Evolutionary conservation across 257 asterid species (phyloP).

Genomic region (Linaria vulgaris): DNA sequence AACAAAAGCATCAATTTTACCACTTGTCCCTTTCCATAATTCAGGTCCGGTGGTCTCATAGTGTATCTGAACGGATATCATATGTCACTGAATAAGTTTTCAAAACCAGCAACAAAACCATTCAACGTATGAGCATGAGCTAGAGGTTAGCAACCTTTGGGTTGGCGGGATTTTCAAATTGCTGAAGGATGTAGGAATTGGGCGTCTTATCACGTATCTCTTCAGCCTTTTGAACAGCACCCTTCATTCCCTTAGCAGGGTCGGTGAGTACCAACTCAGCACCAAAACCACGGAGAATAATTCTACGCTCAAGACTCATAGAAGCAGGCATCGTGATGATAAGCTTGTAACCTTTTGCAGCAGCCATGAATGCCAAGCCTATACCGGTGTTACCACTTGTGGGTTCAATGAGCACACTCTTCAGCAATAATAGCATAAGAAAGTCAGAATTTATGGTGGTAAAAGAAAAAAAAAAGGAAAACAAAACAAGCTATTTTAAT

Average conservation of each 20-base stretch:
- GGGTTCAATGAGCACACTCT: conserved; percentile 42
- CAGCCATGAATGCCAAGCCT: conserved; percentile 45
- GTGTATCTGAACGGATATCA: conserved; percentile 48
- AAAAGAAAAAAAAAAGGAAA: background rate
- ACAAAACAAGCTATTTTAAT: background rate
- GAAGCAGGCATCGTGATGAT: conserved; percentile 44
- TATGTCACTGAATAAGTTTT: background rate
- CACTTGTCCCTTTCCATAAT: conserved; percentile 65
- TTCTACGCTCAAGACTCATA: conserved; percentile 46
- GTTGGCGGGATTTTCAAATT: conserved; percentile 53
- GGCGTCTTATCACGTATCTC: conserved; percentile 48
- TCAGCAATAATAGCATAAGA: conserved; percentile 19
- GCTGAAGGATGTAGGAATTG: conserved; percentile 48
- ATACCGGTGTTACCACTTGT: conserved; percentile 51
- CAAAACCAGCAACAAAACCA: background rate
- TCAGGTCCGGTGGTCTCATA: conserved; percentile 95
- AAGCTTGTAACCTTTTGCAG: conserved; percentile 48
- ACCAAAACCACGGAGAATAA: conserved; percentile 46
- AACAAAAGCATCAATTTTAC: conserved; percentile 59
- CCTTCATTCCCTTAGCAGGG: conserved; percentile 44
- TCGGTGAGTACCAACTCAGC: conserved; percentile 47
- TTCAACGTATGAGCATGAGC: background rate
- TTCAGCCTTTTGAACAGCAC: conserved; percentile 47
- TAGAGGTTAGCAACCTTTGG: conserved; percentile 34
- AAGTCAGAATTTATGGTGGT: background rate